Evolutionary conservation across 2,329 filamentous ascomycete species (phyloP).

Genomic region (Rhinocladiella similis): DNA sequence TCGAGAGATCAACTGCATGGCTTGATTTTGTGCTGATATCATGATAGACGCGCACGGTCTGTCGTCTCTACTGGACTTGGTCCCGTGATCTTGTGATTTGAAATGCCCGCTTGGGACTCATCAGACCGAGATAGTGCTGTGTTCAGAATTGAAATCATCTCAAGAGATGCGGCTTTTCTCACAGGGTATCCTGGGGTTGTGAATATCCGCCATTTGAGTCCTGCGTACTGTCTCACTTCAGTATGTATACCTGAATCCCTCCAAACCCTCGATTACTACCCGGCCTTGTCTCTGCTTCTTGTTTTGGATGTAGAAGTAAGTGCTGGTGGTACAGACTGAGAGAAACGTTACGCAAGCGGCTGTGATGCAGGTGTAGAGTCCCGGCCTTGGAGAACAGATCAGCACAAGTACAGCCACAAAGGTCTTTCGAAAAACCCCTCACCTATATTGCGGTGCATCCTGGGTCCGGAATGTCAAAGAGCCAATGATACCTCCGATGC

Average conservation of each 20-base stretch:
- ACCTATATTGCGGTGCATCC: conserved; percentile 35
- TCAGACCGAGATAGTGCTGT: no score
- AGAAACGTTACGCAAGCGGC: conserved; percentile 58
- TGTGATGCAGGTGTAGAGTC: conserved; percentile 36
- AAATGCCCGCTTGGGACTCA: no score
- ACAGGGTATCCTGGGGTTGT: no score
- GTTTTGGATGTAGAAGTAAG: conserved; percentile 57
- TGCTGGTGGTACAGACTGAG: conserved; percentile 52
- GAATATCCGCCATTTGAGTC: no score
- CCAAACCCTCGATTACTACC: conserved; percentile 50
- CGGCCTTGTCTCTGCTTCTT: conserved; percentile 48
- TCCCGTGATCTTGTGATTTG: no score
- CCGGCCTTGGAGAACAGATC: conserved; percentile 35
- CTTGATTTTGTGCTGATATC: no score
- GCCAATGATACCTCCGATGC: conserved; percentile 75
- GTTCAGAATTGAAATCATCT: no score
- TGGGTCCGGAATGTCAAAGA: conserved; percentile 65
- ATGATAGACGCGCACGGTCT: no score
- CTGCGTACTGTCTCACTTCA: no score
- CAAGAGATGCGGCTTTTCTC: no score
- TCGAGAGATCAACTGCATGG: no score
- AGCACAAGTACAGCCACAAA: neutral
- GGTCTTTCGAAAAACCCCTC: conserved; percentile 34
- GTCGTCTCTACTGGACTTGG: no score
- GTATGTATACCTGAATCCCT: conserved; percentile 40